Conservation (phyloP, 1,284 basidiomycete species). For the Cutaneotrichosporon arboriforme region DNA sequence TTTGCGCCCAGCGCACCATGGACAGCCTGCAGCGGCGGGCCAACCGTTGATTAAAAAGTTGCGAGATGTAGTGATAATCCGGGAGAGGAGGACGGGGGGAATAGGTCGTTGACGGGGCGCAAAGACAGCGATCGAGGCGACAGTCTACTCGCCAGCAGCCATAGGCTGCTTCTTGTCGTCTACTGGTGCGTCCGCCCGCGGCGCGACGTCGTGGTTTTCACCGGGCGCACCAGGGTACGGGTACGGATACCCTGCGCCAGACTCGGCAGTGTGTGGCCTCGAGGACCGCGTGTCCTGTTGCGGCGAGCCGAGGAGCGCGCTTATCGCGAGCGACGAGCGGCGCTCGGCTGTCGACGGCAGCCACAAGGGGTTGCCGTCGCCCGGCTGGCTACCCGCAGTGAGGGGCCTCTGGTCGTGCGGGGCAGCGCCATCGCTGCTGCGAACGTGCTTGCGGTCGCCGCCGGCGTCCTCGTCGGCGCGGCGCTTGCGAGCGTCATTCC, state of each 20-base stretch:
- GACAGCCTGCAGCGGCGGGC: neutral
- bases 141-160: neutral
- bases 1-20: neutral
- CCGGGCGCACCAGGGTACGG: constrained; percentile 1
- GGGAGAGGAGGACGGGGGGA: neutral
- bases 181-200: neutral
- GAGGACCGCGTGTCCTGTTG: constrained; percentile 23
- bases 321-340: constrained; percentile 39
- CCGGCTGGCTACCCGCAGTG: constrained; percentile 6
- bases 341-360: constrained; percentile 39
- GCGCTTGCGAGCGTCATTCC: constrained; percentile 33
- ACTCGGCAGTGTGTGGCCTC: constrained; percentile 20
- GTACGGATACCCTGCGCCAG: constrained; percentile 3
- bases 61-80: neutral
- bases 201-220: neutral
- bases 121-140: neutral
- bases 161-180: constrained; percentile 2
- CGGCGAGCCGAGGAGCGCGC: constrained; percentile 41
- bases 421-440: constrained; percentile 7
- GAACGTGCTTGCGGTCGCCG: constrained; percentile 21
- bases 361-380: constrained; percentile 31
- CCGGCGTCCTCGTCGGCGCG: constrained; percentile 28
- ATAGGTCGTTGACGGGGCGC: neutral
- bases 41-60: neutral
- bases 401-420: constrained; percentile 4